Base-by-base conservation (phyloP, 495 filamentous ascomycete species). In the Hypoxylon fragiforme region DNA sequence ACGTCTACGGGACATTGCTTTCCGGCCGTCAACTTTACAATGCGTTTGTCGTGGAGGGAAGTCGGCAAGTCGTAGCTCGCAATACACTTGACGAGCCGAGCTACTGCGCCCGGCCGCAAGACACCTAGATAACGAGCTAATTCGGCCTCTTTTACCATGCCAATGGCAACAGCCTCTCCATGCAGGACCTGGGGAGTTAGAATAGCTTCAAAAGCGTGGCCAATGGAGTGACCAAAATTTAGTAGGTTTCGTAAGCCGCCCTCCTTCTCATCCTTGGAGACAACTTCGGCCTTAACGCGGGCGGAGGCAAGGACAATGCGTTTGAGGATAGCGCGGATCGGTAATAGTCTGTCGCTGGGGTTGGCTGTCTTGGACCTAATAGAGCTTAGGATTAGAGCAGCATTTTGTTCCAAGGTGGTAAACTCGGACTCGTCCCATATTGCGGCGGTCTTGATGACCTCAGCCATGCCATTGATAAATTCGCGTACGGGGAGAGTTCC, bases 381-480 rank as follows among this genome's bases (percentile, higher is more conserved):
- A 30, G 91, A 85, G 11, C 80, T 78, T 64, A 96, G 77, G 22
- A 98, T 88, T 5, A 77, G 66, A 22, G 81, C 76, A 1, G 91
- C 90, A 68, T 90, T 89, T 50, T 87, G 77, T 63, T 98, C 94
- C 39, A 98, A 76, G 36, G 85, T 81, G 45, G 86, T 78, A 69
- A 97, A 98, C 65, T 97, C 94, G 11, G 79, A 72, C 68, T 92
- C 89, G 62, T 95, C 81, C 80, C 92, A 97, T 56, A 97, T 97
- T 46, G 92, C 94, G 4, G 94, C 94, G 14, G 94, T 98, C 83
- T 97, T 97, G 66, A 97, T 84, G 48, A 98, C 92, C 74, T 98
- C 94, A 42, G 92, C 94, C 91, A 98, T 96, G 45, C 94, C 94
- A 71, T 98, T 98, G 70, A 97, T 91, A 70, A 98, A 92, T 71